Conservation (phyloP, 164 flowering plant species). For the Annona cherimola region DNA sequence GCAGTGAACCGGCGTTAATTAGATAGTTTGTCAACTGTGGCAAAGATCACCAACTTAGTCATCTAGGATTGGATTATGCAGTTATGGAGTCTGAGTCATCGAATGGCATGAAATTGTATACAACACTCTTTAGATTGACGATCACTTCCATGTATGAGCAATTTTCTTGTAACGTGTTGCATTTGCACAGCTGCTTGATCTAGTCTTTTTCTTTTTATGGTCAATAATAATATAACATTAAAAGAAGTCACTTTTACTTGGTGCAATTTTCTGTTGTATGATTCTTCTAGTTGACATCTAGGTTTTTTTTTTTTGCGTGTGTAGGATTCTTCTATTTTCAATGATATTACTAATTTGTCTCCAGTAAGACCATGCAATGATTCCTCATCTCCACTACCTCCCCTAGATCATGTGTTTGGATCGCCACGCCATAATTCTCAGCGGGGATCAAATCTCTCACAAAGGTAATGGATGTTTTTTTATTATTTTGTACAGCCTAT, state of each 20-base stretch:
- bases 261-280: not conserved
- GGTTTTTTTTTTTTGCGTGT: not conserved
- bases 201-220: not conserved
- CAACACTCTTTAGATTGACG: not conserved
- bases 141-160: not conserved
- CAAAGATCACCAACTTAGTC: too few relatives aligned
- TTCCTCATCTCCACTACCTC: constrained; percentile 36
- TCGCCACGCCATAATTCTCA: constrained; percentile 34
- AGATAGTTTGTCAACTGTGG: too few relatives aligned
- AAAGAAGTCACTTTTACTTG: not conserved
- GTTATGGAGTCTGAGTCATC: too few relatives aligned
- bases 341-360: constrained; percentile 34
- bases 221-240: not conserved
- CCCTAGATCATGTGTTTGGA: constrained; percentile 37
- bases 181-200: not conserved
- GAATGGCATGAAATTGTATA: too few relatives aligned
- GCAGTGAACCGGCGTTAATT: too few relatives aligned
- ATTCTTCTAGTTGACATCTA: not conserved
- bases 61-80: too few relatives aligned
- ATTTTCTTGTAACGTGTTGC: not conserved
- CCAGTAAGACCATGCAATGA: constrained; percentile 36
- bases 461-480: constrained; percentile 23
- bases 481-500: not conserved
- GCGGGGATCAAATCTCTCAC: constrained; percentile 20
- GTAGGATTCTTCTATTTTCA: constrained; percentile 49